phyloP scores from a whole-genome alignment of 2,329 filamentous ascomycete species.

The Arachnomyces sp. region DNA sequence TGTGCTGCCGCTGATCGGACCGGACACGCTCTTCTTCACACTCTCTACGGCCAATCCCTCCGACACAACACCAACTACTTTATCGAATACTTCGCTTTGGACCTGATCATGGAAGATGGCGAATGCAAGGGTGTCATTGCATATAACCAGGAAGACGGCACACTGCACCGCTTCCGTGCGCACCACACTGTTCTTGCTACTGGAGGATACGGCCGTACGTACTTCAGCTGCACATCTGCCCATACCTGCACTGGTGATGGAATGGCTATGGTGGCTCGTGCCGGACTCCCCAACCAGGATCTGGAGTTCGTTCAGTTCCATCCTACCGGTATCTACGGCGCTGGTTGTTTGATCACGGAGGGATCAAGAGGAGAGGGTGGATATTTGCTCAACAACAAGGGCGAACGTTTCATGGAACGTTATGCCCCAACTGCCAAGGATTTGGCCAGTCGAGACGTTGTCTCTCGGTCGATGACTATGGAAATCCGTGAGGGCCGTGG shows the following conservation, averaged over 20 bases:
- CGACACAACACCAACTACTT: slow-evolving; percentile 99
- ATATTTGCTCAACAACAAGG: slow-evolving; percentile 94
- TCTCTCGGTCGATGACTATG: slow-evolving; percentile 95
- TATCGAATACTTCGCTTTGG: slow-evolving; percentile 97
- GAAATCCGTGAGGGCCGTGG: slow-evolving; percentile 96
- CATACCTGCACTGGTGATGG: slow-evolving; percentile 98
- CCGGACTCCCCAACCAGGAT: slow-evolving; percentile 97
- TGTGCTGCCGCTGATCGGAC: slow-evolving; percentile 94
- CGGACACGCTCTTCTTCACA: slow-evolving; percentile 94
- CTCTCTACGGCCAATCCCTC: slow-evolving; percentile 93
- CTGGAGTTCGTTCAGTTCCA: slow-evolving; percentile 99
- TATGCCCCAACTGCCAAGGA: slow-evolving; percentile 98
- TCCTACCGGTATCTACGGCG: slow-evolving; percentile 97
- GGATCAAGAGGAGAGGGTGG: slow-evolving; percentile 96
- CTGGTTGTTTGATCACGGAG: slow-evolving; percentile 95
- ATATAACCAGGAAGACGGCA: slow-evolving; percentile 98
- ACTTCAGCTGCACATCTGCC: slow-evolving; percentile 96
- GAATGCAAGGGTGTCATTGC: slow-evolving; percentile 94
- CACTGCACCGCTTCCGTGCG: slow-evolving; percentile 90
- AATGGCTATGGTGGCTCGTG: slow-evolving; percentile 98
- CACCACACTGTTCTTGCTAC: slow-evolving; percentile 96
- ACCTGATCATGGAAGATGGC: slow-evolving; percentile 95
- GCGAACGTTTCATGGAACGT: slow-evolving; percentile 98
- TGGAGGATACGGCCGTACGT: slow-evolving; percentile 93
- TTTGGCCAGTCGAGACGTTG: slow-evolving; percentile 90